Conservation (phyloP, 805 yeast genomes). For the Wickerhamiella sergipiensis region DNA sequence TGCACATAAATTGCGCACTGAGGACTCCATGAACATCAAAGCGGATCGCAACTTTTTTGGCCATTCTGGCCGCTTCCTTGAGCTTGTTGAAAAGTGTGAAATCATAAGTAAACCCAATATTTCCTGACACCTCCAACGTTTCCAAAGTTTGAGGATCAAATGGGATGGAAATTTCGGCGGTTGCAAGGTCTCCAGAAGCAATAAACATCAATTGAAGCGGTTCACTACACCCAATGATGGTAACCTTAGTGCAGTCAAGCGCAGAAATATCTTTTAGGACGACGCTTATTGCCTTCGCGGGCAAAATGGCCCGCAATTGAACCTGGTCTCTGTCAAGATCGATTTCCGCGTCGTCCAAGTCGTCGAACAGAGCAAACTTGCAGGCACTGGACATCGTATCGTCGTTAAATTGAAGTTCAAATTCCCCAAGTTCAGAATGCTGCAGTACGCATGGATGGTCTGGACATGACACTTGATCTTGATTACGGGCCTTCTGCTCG, state of each 20-base stretch:
- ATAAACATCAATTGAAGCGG: slow-evolving; percentile 38
- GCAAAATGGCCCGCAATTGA: slow-evolving; percentile 38
- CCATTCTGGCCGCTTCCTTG: slow-evolving; percentile 34
- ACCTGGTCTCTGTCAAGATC: slow-evolving; percentile 33
- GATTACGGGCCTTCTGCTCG: not conserved
- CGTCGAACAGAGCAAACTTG: slow-evolving; percentile 36
- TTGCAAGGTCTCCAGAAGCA: slow-evolving; percentile 63
- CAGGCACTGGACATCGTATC: slow-evolving; percentile 37
- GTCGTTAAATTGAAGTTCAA: slow-evolving; percentile 12
- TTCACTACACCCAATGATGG: slow-evolving; percentile 22
- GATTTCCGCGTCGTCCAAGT: slow-evolving; percentile 20
- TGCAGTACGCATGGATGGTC: slow-evolving; percentile 43
- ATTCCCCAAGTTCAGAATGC: slow-evolving; percentile 37
- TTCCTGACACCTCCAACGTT: slow-evolving; percentile 32
- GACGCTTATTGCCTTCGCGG: slow-evolving; percentile 39
- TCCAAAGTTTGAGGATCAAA: slow-evolving; percentile 48
- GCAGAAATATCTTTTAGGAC: slow-evolving; percentile 45
- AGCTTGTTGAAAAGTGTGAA: slow-evolving; percentile 36
- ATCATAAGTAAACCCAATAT: slow-evolving; percentile 28
- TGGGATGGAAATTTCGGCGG: slow-evolving; percentile 53
- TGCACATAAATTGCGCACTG: slow-evolving; percentile 34
- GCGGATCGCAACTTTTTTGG: slow-evolving; percentile 41
- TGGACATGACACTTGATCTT: slow-evolving; percentile 20
- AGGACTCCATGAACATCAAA: slow-evolving; percentile 39
- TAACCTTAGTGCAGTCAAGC: slow-evolving; percentile 36